Evolutionary conservation across 2,329 filamentous ascomycete genomes (phyloP).

Genomic region (Fusarium irregulare): DNA sequence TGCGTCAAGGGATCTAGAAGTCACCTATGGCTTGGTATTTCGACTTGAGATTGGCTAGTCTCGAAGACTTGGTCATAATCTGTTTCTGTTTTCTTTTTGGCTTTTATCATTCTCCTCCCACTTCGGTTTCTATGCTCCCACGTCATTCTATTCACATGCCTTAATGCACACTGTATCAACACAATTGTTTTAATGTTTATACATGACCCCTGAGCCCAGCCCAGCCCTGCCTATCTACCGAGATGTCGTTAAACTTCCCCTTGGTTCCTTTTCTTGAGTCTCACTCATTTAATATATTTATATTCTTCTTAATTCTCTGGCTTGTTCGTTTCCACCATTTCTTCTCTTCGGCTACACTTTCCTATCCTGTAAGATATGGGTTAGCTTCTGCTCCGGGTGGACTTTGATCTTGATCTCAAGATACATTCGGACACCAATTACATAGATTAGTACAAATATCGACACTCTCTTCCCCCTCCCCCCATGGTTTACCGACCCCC

Average conservation of each 20-base stretch:
- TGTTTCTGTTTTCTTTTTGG: background rate
- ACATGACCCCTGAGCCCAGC: background rate
- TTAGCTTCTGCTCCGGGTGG: background rate
- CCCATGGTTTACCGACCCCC: conserved; percentile 3
- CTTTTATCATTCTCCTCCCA: background rate
- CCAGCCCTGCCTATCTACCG: background rate
- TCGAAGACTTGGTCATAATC: background rate
- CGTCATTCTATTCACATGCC: background rate
- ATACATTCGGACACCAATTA: background rate
- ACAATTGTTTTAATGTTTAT: background rate
- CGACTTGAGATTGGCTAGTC: background rate
- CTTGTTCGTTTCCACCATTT: background rate
- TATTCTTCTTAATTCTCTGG: background rate
- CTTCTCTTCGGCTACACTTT: background rate
- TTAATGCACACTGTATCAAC: background rate
- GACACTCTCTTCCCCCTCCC: background rate
- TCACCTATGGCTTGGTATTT: background rate
- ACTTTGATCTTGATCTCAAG: background rate
- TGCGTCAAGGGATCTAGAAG: too few relatives aligned
- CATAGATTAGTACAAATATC: background rate
- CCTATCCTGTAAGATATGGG: background rate
- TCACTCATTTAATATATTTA: too few relatives aligned
- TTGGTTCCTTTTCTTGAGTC: background rate
- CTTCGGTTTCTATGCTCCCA: background rate
- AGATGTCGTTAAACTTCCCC: background rate